phyloP scores from a whole-genome alignment of 2,329 filamentous ascomycete genomes.

The Knoxdaviesia proteae region DNA sequence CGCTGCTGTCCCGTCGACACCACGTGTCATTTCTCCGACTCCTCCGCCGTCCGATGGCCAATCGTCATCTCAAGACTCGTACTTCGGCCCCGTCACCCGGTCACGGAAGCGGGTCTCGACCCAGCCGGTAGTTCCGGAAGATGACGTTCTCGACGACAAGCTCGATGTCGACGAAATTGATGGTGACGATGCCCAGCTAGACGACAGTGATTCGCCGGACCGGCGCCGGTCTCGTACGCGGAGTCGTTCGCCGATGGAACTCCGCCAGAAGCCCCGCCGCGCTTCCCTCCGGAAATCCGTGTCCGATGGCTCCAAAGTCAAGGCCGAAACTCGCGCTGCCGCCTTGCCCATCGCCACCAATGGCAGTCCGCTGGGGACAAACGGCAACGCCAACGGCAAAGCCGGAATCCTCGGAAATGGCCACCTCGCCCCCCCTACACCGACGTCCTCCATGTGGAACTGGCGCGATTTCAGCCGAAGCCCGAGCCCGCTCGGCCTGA shows the following conservation, averaged over 20 bases:
- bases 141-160: no score
- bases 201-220: constrained; percentile 23
- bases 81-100: constrained; percentile 58
- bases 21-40: constrained; percentile 76
- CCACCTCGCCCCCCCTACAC: constrained; percentile 48
- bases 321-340: constrained; percentile 7
- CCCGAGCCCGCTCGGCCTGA: constrained; percentile 79
- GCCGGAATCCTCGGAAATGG: constrained; percentile 26
- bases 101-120: constrained; percentile 25
- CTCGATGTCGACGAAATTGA: no score
- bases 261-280: constrained; percentile 25
- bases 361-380: constrained; percentile 5
- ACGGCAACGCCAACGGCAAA: constrained; percentile 13
- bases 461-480: constrained; percentile 82
- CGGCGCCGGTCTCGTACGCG: constrained; percentile 44
- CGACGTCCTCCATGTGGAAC: constrained; percentile 38
- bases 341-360: constrained; percentile 10
- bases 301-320: constrained; percentile 11
- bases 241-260: constrained; percentile 45
- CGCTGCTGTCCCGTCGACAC: constrained; percentile 48
- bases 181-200: constrained; percentile 6
- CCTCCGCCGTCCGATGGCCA: constrained; percentile 46
- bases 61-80: constrained; percentile 33
- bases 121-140: no score
- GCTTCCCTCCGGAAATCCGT: constrained; percentile 27